Evolutionary conservation across 257 asterid species (phyloP).

Genomic region (Agastache rugosa): DNA sequence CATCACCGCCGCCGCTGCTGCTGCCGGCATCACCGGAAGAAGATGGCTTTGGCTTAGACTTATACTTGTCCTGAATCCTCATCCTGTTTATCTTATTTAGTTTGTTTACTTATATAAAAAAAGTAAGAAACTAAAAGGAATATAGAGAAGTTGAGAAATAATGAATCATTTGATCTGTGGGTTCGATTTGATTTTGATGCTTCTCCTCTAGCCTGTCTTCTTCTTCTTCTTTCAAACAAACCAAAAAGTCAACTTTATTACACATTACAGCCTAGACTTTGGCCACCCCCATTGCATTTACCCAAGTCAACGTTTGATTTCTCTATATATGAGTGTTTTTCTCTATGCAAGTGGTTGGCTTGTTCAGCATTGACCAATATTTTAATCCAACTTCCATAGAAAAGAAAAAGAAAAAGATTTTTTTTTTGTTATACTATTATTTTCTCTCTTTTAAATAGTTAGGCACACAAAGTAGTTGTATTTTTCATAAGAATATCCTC

Average conservation of each 20-base stretch:
- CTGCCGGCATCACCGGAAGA: constrained; percentile 1
- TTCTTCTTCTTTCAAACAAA: neutral
- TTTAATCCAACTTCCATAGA: neutral
- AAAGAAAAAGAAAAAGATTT: neutral
- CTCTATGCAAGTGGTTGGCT: neutral
- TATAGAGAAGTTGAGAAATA: neutral
- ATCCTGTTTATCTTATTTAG: constrained; percentile 19
- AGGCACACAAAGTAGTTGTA: neutral
- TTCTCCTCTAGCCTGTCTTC: neutral
- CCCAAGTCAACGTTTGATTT: constrained; percentile 21
- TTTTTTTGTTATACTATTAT: too few species aligned
- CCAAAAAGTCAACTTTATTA: constrained; percentile 37
- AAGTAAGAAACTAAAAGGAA: neutral
- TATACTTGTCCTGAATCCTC: constrained; percentile 56
- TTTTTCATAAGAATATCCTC: too few species aligned
- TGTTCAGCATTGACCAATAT: constrained; percentile 16
- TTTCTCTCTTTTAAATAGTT: neutral
- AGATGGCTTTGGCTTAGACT: constrained; percentile 22
- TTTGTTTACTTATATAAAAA: neutral
- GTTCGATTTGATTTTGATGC: neutral
- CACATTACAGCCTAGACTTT: constrained; percentile 28
- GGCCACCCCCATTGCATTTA: neutral
- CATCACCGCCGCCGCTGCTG: neutral
- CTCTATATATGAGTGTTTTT: neutral
- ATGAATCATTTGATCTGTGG: neutral